phyloP scores from a whole-genome alignment of 192 early-diverging fungal genomes.

The Backusella macrospora region DNA sequence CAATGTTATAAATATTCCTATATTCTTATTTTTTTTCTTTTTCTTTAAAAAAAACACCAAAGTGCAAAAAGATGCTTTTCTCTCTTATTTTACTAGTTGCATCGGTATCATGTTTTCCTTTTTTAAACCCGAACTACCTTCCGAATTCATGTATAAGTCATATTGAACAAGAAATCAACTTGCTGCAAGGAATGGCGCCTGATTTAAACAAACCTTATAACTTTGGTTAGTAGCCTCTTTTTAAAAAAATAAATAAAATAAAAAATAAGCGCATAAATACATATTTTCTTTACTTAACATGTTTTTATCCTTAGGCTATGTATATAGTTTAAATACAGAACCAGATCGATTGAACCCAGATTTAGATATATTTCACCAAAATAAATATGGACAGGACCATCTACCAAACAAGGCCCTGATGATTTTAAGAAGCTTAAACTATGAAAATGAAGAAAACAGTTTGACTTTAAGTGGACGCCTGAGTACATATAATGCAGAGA shows the following conservation, averaged over 20 bases:
- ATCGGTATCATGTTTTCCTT: neutral
- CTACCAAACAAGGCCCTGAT: neutral
- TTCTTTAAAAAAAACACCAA: neutral
- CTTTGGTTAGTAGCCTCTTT: neutral
- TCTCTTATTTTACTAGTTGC: neutral
- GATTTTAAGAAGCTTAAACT: neutral
- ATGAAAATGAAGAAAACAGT: conserved; percentile 3
- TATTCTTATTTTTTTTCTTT: neutral
- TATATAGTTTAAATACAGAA: conserved; percentile 7
- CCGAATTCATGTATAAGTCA: neutral
- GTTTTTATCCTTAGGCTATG: neutral
- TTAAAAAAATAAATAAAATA: neutral
- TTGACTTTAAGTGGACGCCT: conserved; percentile 3
- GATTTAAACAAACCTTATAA: neutral
- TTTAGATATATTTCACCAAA: neutral
- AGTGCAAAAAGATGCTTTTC: neutral
- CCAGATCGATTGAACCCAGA: neutral
- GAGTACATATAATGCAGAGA: neutral
- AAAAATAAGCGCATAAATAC: neutral
- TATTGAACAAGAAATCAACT: neutral
- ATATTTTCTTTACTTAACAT: neutral
- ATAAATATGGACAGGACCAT: neutral
- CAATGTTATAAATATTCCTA: conserved; percentile 10
- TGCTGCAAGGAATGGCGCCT: neutral
- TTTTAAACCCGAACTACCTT: neutral